Conservation (phyloP, 2,329 filamentous ascomycete species). For the Arthrobotrys musiformis region DNA sequence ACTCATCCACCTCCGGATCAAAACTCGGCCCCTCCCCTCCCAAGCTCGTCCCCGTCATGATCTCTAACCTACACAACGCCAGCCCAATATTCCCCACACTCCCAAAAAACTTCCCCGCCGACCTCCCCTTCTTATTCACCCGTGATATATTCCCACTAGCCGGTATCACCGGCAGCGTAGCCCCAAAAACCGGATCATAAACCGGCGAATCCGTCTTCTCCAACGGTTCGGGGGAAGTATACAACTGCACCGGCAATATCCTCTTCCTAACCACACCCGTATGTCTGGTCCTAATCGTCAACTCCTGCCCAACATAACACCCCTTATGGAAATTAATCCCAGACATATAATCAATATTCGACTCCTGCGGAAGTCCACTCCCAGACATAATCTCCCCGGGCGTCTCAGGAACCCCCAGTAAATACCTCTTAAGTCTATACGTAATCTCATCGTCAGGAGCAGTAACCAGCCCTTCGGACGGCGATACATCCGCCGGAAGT, state of each 20-base stretch:
- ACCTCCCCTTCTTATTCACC: conserved; percentile 70
- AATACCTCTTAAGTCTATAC: conserved; percentile 81
- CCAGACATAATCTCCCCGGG: conserved; percentile 79
- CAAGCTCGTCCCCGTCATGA: conserved; percentile 83
- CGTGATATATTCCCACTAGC: conserved; percentile 68
- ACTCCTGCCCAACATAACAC: conserved; percentile 95
- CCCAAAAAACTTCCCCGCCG: conserved; percentile 81
- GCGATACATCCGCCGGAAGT: conserved; percentile 61
- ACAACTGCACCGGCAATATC: conserved; percentile 81
- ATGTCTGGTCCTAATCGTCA: conserved; percentile 95
- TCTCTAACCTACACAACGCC: conserved; percentile 84
- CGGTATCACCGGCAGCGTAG: conserved; percentile 59
- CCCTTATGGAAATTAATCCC: conserved; percentile 95
- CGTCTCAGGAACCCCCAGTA: conserved; percentile 85
- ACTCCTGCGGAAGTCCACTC: conserved; percentile 82
- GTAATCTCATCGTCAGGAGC: conserved; percentile 66
- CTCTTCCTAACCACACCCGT: conserved; percentile 92
- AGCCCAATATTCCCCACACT: conserved; percentile 87
- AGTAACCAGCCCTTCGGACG: conserved; percentile 9
- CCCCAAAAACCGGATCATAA: conserved; percentile 44
- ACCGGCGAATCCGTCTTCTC: conserved; percentile 9
- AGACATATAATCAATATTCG: conserved; percentile 84
- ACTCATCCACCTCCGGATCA: conserved; percentile 66
- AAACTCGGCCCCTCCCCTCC: conserved; percentile 75
- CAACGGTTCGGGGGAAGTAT: conserved; percentile 63